Evolutionary conservation across 768 basidiomycete genomes (phyloP).

Genomic region (Leucosporidium scottii): DNA sequence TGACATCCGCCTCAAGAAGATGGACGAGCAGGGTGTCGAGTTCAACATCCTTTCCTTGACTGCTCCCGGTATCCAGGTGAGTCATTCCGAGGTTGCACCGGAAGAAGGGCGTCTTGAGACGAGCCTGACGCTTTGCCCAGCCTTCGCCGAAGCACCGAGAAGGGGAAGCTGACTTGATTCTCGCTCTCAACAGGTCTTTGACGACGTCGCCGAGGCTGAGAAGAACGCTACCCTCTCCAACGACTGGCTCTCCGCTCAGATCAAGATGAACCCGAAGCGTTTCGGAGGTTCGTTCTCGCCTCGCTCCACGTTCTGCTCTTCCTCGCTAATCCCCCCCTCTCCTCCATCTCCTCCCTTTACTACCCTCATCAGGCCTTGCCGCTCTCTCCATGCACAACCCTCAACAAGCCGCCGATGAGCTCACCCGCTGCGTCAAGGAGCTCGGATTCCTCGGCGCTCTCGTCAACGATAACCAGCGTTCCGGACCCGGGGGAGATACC

Average conservation of each 20-base stretch:
- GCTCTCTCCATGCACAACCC: conserved; percentile 30
- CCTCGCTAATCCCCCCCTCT: too few species aligned
- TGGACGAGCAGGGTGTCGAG: conserved; percentile 18
- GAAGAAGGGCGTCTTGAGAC: too few species aligned
- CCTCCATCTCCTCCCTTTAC: too few species aligned
- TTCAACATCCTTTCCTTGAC: conserved; percentile 25
- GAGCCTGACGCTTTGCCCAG: too few species aligned
- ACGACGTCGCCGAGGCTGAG: conserved; percentile 17
- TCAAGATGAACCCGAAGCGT: conserved; percentile 17
- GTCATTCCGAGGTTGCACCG: too few species aligned
- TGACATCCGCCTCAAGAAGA: conserved; percentile 19
- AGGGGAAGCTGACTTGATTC: too few species aligned
- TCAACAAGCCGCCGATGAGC: conserved; percentile 23
- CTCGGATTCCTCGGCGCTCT: conserved; percentile 22
- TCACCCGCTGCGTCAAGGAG: conserved; percentile 21
- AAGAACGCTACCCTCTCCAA: conserved; percentile 21
- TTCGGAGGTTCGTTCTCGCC: neutral
- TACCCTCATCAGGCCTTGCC: conserved; percentile 9
- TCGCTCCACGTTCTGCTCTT: too few species aligned
- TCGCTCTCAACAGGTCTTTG: too few species aligned
- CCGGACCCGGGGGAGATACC: too few species aligned
- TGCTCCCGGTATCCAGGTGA: conserved; percentile 20
- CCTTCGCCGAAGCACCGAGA: too few species aligned
- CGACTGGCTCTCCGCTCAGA: conserved; percentile 21
- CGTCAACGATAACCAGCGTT: conserved; percentile 27